Evolutionary conservation across 495 filamentous ascomycete species (phyloP).

Genomic region (Cryomyces minteri): DNA sequence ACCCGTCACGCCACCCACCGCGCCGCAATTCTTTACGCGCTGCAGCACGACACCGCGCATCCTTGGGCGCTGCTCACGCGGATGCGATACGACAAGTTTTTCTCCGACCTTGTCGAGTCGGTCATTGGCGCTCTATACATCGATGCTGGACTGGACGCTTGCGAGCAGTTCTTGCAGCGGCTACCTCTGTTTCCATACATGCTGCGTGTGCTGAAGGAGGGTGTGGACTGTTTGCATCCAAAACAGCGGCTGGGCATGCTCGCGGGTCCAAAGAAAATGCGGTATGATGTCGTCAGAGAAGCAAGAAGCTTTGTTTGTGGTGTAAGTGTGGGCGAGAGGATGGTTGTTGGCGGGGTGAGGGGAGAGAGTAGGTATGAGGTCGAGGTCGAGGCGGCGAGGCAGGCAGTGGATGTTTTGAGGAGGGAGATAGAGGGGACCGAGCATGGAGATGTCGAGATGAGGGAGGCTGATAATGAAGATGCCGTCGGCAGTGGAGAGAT

Average conservation of each 20-base stretch:
- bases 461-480: background rate
- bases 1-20: conserved; percentile 32
- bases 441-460: background rate
- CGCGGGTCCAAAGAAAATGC: conserved; percentile 30
- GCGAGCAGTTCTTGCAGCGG: conserved; percentile 36
- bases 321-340: too few species aligned
- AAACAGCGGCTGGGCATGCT: conserved; percentile 47
- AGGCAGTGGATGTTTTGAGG: too few species aligned
- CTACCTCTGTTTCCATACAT: conserved; percentile 49
- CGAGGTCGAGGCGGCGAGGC: too few species aligned
- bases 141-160: conserved; percentile 50
- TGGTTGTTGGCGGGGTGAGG: too few species aligned
- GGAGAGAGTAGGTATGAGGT: too few species aligned
- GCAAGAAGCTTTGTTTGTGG: background rate
- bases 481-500: too few species aligned
- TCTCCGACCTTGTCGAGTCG: conserved; percentile 72
- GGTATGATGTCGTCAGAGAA: conserved; percentile 21
- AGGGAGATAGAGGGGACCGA: background rate
- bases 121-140: conserved; percentile 73
- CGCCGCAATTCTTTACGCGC: conserved; percentile 26
- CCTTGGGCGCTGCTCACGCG: conserved; percentile 58
- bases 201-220: conserved; percentile 35
- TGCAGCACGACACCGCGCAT: conserved; percentile 32
- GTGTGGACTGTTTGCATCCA: conserved; percentile 51
- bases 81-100: conserved; percentile 57